phyloP scores from a whole-genome alignment of 129 eudicot species.

The Chrysanthemum makinoi region DNA sequence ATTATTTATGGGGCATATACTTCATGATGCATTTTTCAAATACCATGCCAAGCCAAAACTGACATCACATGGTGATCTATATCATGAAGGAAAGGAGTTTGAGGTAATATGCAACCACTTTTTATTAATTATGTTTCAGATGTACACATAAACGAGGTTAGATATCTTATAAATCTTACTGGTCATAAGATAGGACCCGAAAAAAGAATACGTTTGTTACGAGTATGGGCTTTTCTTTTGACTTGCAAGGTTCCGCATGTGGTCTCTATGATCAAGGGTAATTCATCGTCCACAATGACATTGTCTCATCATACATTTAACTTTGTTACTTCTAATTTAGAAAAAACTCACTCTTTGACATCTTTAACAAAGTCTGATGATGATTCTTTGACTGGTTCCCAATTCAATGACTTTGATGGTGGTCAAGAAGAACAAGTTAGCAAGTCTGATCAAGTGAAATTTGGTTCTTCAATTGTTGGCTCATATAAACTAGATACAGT shows the following conservation, averaged over 20 bases:
- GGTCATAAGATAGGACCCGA: too few relatives aligned
- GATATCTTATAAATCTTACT: too few relatives aligned
- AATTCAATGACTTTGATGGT: slow-evolving; percentile 19
- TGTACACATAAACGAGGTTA: too few relatives aligned
- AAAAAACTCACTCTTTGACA: slow-evolving; percentile 36
- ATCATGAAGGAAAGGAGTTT: slow-evolving; percentile 97
- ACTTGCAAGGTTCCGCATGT: too few relatives aligned
- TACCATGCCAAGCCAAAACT: slow-evolving; percentile 93
- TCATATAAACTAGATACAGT: slow-evolving; percentile 20
- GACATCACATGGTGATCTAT: slow-evolving; percentile 87
- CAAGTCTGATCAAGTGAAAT: slow-evolving; percentile 14
- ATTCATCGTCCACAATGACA: too few relatives aligned
- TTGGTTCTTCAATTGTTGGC: slow-evolving; percentile 30
- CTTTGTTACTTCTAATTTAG: slow-evolving; percentile 19
- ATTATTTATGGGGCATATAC: slow-evolving; percentile 42
- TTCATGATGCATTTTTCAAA: slow-evolving; percentile 96
- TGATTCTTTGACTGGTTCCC: slow-evolving; percentile 31
- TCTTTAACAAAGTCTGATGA: slow-evolving; percentile 32
- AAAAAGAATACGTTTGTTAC: too few relatives aligned
- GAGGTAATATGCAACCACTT: slow-evolving; percentile 54
- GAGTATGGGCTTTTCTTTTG: too few relatives aligned
- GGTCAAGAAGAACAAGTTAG: slow-evolving; percentile 27
- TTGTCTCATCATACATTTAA: too few relatives aligned
- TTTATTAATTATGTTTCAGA: neutral
- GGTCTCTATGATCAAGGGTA: too few relatives aligned